phyloP scores from a whole-genome alignment of 1,284 basidiomycete genomes.

The Cryptococcus sp. region DNA sequence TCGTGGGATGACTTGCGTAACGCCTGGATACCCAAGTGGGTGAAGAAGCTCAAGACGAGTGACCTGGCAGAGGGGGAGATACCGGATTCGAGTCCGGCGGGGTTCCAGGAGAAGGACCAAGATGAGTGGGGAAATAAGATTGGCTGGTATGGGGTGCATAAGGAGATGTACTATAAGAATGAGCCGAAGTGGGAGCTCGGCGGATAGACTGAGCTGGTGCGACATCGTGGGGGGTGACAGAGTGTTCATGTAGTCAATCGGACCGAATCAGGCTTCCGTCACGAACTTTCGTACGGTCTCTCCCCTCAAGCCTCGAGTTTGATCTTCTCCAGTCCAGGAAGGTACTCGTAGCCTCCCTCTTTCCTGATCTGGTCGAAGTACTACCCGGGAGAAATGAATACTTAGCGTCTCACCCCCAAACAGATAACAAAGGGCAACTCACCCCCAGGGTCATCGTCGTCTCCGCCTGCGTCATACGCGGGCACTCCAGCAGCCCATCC shows the following conservation, averaged over 20 bases:
- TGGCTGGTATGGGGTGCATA: conserved; percentile 28
- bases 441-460: conserved; percentile 45
- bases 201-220: background rate
- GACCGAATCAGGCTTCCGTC: background rate
- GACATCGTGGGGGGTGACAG: too few species aligned
- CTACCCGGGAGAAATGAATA: conserved; percentile 26
- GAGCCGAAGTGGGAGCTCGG: conserved; percentile 21
- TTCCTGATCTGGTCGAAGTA: conserved; percentile 47
- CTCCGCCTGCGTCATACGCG: conserved; percentile 40
- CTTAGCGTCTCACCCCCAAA: background rate
- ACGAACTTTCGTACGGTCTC: background rate
- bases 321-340: conserved; percentile 44
- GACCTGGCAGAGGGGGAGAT: conserved; percentile 35
- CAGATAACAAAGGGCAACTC: conserved; percentile 9
- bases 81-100: conserved; percentile 29
- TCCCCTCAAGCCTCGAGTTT: conserved; percentile 6
- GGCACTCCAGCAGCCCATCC: conserved; percentile 41
- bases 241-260: background rate
- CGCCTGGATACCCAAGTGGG: conserved; percentile 38
- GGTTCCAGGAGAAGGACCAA: conserved; percentile 24
- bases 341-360: conserved; percentile 43
- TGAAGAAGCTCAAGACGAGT: conserved; percentile 24
- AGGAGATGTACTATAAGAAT: conserved; percentile 31
- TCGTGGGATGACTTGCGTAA: conserved; percentile 35
- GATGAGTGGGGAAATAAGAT: conserved; percentile 42